Percentiles rank a stretch among this genome's conserved stretches.
phyloP scores from a whole-genome alignment of 2,329 filamentous ascomycete genomes.

The Alternaria arbusti region DNA sequence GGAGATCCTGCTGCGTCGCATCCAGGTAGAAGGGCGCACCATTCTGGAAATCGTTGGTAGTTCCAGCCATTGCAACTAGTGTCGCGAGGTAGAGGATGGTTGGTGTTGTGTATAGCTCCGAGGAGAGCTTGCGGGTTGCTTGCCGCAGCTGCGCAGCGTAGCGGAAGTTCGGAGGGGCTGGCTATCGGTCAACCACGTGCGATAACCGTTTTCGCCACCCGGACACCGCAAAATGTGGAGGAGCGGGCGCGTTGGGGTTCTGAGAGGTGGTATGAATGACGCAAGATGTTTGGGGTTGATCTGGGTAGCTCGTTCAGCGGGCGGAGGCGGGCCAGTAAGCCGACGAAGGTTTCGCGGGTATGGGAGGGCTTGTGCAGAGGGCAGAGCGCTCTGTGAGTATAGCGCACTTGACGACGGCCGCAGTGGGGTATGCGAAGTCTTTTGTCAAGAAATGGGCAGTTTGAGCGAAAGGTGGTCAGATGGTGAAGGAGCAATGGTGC shows the following conservation, averaged over 20 bases:
- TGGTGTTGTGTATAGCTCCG: not conserved
- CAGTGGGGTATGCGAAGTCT: not conserved
- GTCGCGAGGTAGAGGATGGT: not conserved
- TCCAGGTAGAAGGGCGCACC: slow-evolving; percentile 54
- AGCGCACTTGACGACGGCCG: slow-evolving; percentile 12
- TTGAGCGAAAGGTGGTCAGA: slow-evolving; percentile 15
- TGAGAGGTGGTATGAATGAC: slow-evolving; percentile 16
- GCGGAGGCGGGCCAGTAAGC: slow-evolving; percentile 12
- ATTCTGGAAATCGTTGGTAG: slow-evolving; percentile 49
- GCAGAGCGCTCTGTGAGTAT: slow-evolving; percentile 9
- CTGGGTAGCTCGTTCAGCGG: slow-evolving; percentile 13
- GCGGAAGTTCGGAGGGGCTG: slow-evolving; percentile 6
- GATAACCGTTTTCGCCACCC: slow-evolving; percentile 15
- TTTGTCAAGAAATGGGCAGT: not conserved
- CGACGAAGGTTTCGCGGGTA: not conserved
- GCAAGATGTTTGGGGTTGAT: slow-evolving; percentile 10
- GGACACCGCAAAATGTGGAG: not conserved
- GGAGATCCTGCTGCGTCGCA: slow-evolving; percentile 55
- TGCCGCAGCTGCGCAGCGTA: not conserved
- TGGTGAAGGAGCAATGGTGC: slow-evolving; percentile 16
- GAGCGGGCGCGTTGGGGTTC: slow-evolving; percentile 1
- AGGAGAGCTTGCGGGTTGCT: not conserved
- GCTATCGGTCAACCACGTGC: slow-evolving; percentile 8
- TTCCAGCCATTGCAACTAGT: slow-evolving; percentile 43
- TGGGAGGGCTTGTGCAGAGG: slow-evolving; percentile 1